phyloP scores from a whole-genome alignment of 768 basidiomycete genomes.

The Cytidiella melzeri region DNA sequence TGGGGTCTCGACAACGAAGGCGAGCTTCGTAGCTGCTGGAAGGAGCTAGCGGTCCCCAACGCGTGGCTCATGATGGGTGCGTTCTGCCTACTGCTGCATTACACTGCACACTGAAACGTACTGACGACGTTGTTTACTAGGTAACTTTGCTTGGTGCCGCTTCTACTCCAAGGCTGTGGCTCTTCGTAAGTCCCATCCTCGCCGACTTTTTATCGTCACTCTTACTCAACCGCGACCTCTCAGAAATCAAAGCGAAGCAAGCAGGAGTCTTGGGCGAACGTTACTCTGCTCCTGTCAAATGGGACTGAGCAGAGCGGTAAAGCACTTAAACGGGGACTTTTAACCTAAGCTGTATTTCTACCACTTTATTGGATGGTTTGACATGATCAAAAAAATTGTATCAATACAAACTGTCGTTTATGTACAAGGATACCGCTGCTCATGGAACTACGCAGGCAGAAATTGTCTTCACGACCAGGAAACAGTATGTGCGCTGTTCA shows the following conservation, averaged over 20 bases:
- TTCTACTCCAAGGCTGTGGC: conserved; percentile 66
- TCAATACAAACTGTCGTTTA: too few species aligned
- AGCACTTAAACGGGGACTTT: too few species aligned
- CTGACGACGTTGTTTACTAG: too few species aligned
- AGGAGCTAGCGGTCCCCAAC: conserved; percentile 44
- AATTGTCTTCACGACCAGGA: conserved; percentile 32
- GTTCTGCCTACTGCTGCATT: too few species aligned
- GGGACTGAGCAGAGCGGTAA: too few species aligned
- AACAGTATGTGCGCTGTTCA: conserved; percentile 35
- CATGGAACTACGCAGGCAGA: too few species aligned
- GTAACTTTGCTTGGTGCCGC: conserved; percentile 53
- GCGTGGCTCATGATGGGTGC: conserved; percentile 59
- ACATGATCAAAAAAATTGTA: too few species aligned
- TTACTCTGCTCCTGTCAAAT: conserved; percentile 17
- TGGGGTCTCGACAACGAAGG: conserved; percentile 67
- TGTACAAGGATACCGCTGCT: too few species aligned
- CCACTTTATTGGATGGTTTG: conserved; percentile 11
- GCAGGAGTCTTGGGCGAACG: conserved; percentile 36
- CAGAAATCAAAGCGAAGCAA: conserved; percentile 68
- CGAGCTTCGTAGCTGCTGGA: conserved; percentile 48
- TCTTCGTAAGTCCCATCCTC: conserved; percentile 41
- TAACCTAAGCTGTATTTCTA: conserved; percentile 11
- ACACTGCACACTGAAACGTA: too few species aligned
- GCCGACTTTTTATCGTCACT: not conserved
- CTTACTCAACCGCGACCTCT: not conserved